Evolutionary conservation across 345 rosid species (phyloP), one percentile per base, ranked within the genome.

Genomic region (Isatis tinctoria): DNA sequence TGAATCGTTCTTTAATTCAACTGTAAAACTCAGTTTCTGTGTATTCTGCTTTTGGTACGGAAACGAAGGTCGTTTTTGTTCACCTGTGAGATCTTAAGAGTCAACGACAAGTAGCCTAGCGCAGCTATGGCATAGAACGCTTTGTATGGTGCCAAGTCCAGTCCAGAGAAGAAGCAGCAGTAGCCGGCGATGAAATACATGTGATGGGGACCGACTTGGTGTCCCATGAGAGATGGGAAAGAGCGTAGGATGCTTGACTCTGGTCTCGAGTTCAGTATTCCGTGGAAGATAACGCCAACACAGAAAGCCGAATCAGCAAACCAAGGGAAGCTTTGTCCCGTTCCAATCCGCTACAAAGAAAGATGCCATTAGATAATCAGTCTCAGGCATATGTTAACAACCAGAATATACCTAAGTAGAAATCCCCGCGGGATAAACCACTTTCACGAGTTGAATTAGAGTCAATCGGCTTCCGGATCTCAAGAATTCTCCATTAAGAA

Each of bases 121-220:
- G 81, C 79, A 75, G 97, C 94, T 84, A 90, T 82, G 59, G 94
- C 87, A 14, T 90, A 87, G 65, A 95, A 92, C 11, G 84, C 89
- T 75, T 77, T 85, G 82, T 87, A 92, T 35, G 98, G 98, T 10
- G 82, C 88, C 89, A 87, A 84, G 32, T 83, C 81, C 80, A 92
- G 80, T 35, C 96, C 98, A 12, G 88, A 80, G 49, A 90, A 76
- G 83, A 85, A 87, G 65, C 90, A 83, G 79, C 82, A 85, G 78
- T 77, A 83, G 65, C 97, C 97, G 10, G 96, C 94, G 3, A 87
- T 65, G 33, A 81, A 79, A 78, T 88, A 90, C 45, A 86, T 54
- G 30, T 79, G 63, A 56, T 84, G 81, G 70, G 89, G 72, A 73
- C 82, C 83, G 78, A 86, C 63, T 75, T 83, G 82, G 48, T 72